Evolutionary conservation across 129 eudicot genomes (phyloP), one percentile per base, ranked within the genome.

Genomic region (Deinandra increscens): DNA sequence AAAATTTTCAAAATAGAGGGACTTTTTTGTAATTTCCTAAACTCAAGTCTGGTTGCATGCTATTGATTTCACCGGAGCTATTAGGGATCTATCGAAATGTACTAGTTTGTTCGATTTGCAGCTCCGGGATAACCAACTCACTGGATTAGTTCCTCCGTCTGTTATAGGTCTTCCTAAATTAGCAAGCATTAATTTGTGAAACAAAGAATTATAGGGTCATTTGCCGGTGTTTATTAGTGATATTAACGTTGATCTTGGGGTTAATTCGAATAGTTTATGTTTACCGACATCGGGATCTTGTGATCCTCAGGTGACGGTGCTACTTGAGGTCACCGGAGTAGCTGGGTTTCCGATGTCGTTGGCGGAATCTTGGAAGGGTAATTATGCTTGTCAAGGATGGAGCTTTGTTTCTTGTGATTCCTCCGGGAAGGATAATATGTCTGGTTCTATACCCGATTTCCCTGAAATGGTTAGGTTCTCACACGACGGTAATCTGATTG

Each of bases 11-110:
- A n/a, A n/a, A n/a, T n/a, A n/a, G n/a, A n/a, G n/a, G n/a, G n/a
- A n/a, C n/a, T n/a, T n/a, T n/a, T n/a, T n/a, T n/a, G n/a, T n/a
- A n/a, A n/a, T n/a, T n/a, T n/a, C n/a, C n/a, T n/a, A n/a, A n/a
- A n/a, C n/a, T 9, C 91, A 88, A 71, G 96, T 88, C 1, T 88
- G 96, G 96, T 55, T 88, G 5, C 89, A 79, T 13, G 82, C 66
- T 7, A 85, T 85, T 70, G 48, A 65, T 1, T 88, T 88, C 59
- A 83, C 91, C 4, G 91, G 96, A 18, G 18, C 72, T 2, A 62
- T 88, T 4, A 91, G 91, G 4, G 91, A 88, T 54, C 71, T 85
- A 19, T 73, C 85, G 0, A 78, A 65, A 33, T 85, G 96, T 26
- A 9, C 4, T 0, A 59, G 71, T 46, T 39, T 85, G 9, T 83